phyloP scores from a whole-genome alignment of 495 filamentous ascomycete genomes.

The Penicillium canescens region DNA sequence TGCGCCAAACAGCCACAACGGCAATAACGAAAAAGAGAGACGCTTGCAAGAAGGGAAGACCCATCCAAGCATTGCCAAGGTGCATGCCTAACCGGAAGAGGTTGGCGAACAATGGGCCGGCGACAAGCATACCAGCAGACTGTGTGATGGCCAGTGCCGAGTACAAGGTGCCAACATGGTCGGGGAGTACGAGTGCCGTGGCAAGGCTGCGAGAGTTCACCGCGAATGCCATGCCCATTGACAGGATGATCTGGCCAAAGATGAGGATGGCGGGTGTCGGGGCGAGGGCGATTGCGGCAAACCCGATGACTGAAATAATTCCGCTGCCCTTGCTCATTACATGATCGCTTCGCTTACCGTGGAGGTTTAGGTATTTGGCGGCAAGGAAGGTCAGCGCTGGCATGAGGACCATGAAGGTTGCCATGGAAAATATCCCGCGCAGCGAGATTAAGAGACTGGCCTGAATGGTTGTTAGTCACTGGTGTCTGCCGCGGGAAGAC shows the following conservation, averaged over 20 bases:
- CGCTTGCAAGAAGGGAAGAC: conserved; percentile 32
- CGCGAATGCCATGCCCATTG: conserved; percentile 32
- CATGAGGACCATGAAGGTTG: conserved; percentile 34
- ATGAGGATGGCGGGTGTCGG: conserved; percentile 33
- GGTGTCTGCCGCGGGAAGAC: not conserved
- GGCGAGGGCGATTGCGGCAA: conserved; percentile 29
- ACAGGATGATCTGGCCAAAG: conserved; percentile 32
- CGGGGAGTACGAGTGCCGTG: conserved; percentile 34
- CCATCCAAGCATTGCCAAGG: conserved; percentile 33
- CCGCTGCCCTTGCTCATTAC: conserved; percentile 32
- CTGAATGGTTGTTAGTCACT: conserved; percentile 20
- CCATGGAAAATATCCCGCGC: conserved; percentile 34
- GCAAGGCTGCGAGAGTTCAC: conserved; percentile 34
- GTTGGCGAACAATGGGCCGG: conserved; percentile 37
- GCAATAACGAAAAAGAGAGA: conserved; percentile 19
- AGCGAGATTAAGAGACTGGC: conserved; percentile 42
- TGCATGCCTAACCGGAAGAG: conserved; percentile 40
- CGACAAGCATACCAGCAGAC: conserved; percentile 28
- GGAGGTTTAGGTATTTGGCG: conserved; percentile 25
- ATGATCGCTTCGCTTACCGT: conserved; percentile 31
- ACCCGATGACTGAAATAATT: conserved; percentile 28
- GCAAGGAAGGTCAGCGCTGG: conserved; percentile 25
- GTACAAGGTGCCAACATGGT: conserved; percentile 36
- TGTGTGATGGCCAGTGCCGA: conserved; percentile 34
- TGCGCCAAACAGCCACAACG: conserved; percentile 14